Base-by-base conservation (phyloP, 352 stramenopile genomes). In the Phytophthora brassicae region DNA sequence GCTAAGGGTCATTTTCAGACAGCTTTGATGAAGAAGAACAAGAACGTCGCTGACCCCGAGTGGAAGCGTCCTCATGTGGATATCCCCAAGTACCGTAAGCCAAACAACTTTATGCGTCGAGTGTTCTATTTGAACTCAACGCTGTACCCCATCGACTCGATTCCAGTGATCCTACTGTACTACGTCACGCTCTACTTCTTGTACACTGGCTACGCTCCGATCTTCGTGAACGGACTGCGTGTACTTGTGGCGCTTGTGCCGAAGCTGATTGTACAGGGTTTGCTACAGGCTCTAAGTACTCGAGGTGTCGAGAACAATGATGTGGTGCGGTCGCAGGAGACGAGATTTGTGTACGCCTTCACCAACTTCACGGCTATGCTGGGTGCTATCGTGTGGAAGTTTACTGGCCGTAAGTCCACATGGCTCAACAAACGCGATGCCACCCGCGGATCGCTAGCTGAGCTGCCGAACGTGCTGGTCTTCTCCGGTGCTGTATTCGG, bases 1-100 rank as follows among this genome's bases (percentile, higher is more conserved):
- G 83, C 86, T 8, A 94, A 94, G 74, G 86, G 86, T 43, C 84
- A 89, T 56, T 94, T 94, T 75, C 85, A 94, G 71, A 94, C 79
- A 29, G 74, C 79, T n/a, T 47, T 94, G 24, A 91, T 91, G 81
- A 86, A 89, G 62, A 94, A 94, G 78, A 90, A 85, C 31, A 79
- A 64, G 23, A 79, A 89, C 66, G 77, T 86, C 68, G 69, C 92
- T 31, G 85, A 94, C 56, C 81, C 81, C 0, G 85, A 94, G 54
- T 94, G 85, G 85, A 90, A 92, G 77, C 63, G 71, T 38, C 85
- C 83, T 1, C 71, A 89, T 39, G 80, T 82, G 38, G 41, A 77
- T 44, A 62, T 92, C 20, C 86, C 86, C 1, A 88, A 86, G 69
- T 90, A 92, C 66, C 83, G 77, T 72, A 93, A 90, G 62, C 72